Evolutionary conservation across 345 rosid genomes (phyloP), one percentile per base, ranked within the genome.

Genomic region (Kernera saxatilis): DNA sequence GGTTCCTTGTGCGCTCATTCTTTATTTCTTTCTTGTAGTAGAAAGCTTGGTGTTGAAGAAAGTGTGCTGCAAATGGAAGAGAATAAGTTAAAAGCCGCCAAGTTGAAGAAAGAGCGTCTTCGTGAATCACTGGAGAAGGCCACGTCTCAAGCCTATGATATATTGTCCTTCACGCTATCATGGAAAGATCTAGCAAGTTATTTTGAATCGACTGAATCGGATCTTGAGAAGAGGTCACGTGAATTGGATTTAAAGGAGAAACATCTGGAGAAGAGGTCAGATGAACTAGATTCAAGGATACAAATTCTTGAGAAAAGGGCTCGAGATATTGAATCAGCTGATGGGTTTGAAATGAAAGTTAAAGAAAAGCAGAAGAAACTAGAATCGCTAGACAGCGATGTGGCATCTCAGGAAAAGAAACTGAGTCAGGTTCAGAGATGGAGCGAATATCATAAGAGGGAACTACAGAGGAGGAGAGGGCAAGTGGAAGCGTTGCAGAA

Each of bases 21-120:
- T 45, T 26, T 45, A 26, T 45, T 19, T 45, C 62, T 56, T 55
- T 35, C 44, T 19, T 35, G 44, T 11, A 35, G 65, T 25, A 13
- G 46, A 58, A 58, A 58, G 30, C 46, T 58, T 21, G 49, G 32
- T 40, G 67, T 15, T 17, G n/a, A 61, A 61, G 67, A 61, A 61
- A 61, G 32, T 25, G 25, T 40, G 37, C 1, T 19, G 11, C 9
- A 40, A 61, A 61, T 41, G 67, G 10, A 11, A 59, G 22, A 8
- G n/a, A 3, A 5, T 2, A 41, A 15, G 37, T 61, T 61, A 2
- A 21, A 4, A 41, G 18, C n/a, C 15, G 26, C 37, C 2, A 15
- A 61, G 67, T 25, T 26, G 67, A 61, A 15, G 67, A 61, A 43
- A 61, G 25, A 40, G 25, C 67, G 23, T 61, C 36, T 61, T 43